These are phyloP conservation scores for Pisolithus thermaeus DNA, from an alignment of 1,284 basidiomycete genomes.

Conservation along the genomic window DNA sequence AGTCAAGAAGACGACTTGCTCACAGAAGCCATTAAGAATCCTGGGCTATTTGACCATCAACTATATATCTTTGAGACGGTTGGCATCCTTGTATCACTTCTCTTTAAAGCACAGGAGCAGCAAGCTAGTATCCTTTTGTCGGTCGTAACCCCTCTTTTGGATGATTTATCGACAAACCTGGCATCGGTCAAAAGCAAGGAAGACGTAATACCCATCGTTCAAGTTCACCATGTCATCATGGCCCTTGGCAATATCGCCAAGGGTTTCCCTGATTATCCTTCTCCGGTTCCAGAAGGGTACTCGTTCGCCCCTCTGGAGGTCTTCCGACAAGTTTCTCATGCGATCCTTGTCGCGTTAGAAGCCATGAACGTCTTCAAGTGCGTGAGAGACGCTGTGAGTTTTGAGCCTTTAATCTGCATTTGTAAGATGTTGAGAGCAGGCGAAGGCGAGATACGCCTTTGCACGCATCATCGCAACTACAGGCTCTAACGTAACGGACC, in stretches of 20 bases:
- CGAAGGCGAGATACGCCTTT: constrained; percentile 88
- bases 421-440: constrained; percentile 8
- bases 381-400: constrained; percentile 86
- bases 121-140: constrained; percentile 72
- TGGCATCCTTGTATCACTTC: constrained; percentile 78
- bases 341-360: constrained; percentile 83
- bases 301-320: constrained; percentile 75
- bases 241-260: constrained; percentile 94
- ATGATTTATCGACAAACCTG: constrained; percentile 68
- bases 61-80: constrained; percentile 93
- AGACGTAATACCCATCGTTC: constrained; percentile 74
- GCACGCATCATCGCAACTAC: constrained; percentile 89
- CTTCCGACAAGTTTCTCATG: constrained; percentile 86
- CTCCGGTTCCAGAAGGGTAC: constrained; percentile 58
- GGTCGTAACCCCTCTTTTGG: constrained; percentile 77
- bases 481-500: constrained; percentile 75
- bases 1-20: constrained; percentile 65
- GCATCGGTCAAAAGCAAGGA: constrained; percentile 50
- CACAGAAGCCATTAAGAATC: constrained; percentile 72
- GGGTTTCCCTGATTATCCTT: constrained; percentile 90
- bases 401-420: constrained; percentile 1
- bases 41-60: constrained; percentile 83
- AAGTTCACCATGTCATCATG: constrained; percentile 94
- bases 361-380: constrained; percentile 85
- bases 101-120: constrained; percentile 65